Conservation (phyloP, 2,329 filamentous ascomycete genomes). For the Pseudopithomyces chartarum region DNA sequence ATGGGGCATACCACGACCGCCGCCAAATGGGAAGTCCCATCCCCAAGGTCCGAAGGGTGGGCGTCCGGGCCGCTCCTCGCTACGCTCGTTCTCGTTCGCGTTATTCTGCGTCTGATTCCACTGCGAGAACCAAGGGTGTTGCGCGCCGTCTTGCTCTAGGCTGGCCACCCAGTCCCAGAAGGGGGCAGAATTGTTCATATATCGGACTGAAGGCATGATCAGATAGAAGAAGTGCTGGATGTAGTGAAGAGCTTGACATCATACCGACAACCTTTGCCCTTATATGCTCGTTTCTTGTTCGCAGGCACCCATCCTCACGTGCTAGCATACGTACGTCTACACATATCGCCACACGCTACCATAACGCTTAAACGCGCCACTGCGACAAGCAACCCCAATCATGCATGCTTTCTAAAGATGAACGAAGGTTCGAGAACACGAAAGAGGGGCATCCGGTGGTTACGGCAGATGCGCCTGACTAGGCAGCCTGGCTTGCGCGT, state of each 20-base stretch:
- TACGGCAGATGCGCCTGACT: constrained; percentile 18
- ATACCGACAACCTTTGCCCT: constrained; percentile 15
- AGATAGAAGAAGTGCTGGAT: constrained; percentile 10
- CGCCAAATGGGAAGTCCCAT: constrained; percentile 40
- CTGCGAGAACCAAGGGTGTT: constrained; percentile 52
- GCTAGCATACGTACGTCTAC: constrained; percentile 33
- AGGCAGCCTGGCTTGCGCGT: constrained; percentile 37
- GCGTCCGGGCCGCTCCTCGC: constrained; percentile 19
- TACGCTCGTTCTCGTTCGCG: constrained; percentile 21
- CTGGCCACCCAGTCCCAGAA: constrained; percentile 62
- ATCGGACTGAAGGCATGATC: constrained; percentile 58
- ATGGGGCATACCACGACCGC: constrained; percentile 33
- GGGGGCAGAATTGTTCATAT: constrained; percentile 58
- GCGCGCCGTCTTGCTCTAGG: constrained; percentile 53
- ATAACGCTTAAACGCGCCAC: neutral
- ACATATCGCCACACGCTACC: constrained; percentile 31
- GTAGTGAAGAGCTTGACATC: constrained; percentile 13
- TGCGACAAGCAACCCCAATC: constrained; percentile 24
- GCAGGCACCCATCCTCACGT: constrained; percentile 38
- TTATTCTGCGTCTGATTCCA: constrained; percentile 38
- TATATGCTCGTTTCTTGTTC: constrained; percentile 30
- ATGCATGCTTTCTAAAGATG: constrained; percentile 1
- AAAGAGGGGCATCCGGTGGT: constrained; percentile 26
- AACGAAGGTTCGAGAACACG: constrained; percentile 29
- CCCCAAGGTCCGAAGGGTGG: constrained; percentile 38